Evolutionary conservation across 1,139 yeast species (phyloP), one percentile per base, ranked within the genome.

Genomic region (Hyphopichia buzzinii): DNA sequence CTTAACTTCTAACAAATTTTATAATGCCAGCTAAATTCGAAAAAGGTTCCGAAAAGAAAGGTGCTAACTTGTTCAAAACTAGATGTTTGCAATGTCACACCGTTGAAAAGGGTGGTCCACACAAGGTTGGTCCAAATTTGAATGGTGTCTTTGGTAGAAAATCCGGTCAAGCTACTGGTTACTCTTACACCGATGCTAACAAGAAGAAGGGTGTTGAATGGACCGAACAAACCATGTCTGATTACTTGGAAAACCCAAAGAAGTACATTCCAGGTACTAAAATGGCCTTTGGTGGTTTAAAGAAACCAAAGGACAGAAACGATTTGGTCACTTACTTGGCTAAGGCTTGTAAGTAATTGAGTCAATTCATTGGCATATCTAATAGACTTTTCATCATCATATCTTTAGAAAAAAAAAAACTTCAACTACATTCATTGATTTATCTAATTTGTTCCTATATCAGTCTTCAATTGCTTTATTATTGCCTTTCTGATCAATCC

Each of bases 281-380:
- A 84, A 92, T 92, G 98, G 98, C 98, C 51, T 92, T 92, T 61
- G 98, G 97, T 76, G 98, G 98, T 75, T 83, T 92, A 72, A 92
- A 92, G 92, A 92, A 92, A 82, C 82, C 90, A 52, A 92, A 89
- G 85, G 98, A 92, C 79, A 88, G 97, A 83, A 86, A 88, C 74
- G 97, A 92, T 68, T 77, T 92, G 69, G 73, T 92, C 59, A 79
- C 98, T 56, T 92, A 88, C 85, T 81, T 90, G 75, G 78, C 74
- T 55, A 67, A 68, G 47, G 95, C 96, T 51, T 73, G 87, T 67
- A 80, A 80, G 70, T 79, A 79, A 70, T 36, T 37, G 19, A 19
- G 10, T 19, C 23, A 19, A 7, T 7, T 19, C 23, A 10, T 6
- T 10, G 10, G 6, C 23, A 19, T 10, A 7, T 7, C 10, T 25